Evolutionary conservation across 208 protist genomes (phyloP).

Genomic region (Acanthamoeba triangularis): DNA sequence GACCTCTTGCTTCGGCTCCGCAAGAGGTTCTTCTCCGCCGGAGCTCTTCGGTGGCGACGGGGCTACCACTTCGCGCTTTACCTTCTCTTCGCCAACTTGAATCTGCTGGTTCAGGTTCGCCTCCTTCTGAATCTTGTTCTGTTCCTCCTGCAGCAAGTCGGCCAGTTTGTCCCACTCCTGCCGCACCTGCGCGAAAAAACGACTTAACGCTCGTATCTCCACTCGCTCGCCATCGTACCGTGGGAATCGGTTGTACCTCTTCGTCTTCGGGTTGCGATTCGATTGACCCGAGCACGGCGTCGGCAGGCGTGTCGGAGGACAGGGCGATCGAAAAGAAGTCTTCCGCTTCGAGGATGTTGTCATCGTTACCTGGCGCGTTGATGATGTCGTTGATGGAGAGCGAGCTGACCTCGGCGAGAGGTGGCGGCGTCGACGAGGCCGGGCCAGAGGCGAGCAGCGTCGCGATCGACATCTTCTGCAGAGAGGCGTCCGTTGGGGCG

Average conservation of each 20-base stretch:
- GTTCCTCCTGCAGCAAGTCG: constrained; percentile 15
- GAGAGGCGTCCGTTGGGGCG: not conserved
- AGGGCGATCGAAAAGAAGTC: constrained; percentile 28
- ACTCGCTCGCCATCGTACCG: too few species aligned
- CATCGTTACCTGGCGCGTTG: constrained; percentile 49
- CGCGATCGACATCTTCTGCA: constrained; percentile 59
- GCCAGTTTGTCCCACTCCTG: constrained; percentile 59
- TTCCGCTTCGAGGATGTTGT: constrained; percentile 6
- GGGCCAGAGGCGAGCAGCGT: not conserved
- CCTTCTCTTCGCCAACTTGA: not conserved
- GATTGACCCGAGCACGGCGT: not conserved
- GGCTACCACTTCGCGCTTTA: not conserved
- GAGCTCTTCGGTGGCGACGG: not conserved
- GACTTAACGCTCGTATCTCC: too few species aligned
- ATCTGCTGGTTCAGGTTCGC: not conserved
- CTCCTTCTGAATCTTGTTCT: not conserved
- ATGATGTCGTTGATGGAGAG: constrained; percentile 66
- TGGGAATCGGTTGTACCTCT: not conserved
- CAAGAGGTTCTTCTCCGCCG: not conserved
- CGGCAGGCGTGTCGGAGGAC: not conserved
- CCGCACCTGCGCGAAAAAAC: not conserved
- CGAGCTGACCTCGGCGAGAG: not conserved
- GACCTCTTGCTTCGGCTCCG: not conserved
- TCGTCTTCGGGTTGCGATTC: not conserved
- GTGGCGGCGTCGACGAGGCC: not conserved